phyloP scores from a whole-genome alignment of 176 grass and related monocot genomes.

The Themeda triandra region DNA sequence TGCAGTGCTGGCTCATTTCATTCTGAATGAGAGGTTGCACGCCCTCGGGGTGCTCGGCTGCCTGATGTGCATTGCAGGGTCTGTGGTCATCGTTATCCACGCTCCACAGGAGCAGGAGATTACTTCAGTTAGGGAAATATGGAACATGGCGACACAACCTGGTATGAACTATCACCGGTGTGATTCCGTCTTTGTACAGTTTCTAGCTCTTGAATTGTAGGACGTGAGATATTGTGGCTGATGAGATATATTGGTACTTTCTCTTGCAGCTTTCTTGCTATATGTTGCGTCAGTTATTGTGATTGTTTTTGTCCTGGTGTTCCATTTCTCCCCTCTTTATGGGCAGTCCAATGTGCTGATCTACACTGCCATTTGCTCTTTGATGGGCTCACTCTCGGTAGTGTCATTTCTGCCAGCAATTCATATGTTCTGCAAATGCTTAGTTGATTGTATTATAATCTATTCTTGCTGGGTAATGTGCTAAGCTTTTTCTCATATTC shows the following conservation, averaged over 20 bases:
- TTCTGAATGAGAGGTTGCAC: constrained; percentile 88
- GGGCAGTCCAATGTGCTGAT: constrained; percentile 92
- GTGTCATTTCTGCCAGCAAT: constrained; percentile 14
- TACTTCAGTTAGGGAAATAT: constrained; percentile 85
- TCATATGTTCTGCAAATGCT: neutral
- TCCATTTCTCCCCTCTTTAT: constrained; percentile 85
- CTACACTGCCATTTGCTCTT: constrained; percentile 92
- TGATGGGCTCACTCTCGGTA: constrained; percentile 99
- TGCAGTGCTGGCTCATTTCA: constrained; percentile 93
- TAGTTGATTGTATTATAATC: neutral
- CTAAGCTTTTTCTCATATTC: constrained; percentile 27
- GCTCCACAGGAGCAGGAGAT: constrained; percentile 88
- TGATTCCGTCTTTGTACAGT: neutral
- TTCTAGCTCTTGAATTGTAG: neutral
- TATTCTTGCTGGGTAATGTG: neutral
- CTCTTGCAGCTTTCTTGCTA: constrained; percentile 80
- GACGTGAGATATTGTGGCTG: neutral
- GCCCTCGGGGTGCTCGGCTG: constrained; percentile 81
- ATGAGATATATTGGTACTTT: constrained; percentile 1
- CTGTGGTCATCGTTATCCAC: constrained; percentile 85
- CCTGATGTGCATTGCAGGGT: constrained; percentile 86
- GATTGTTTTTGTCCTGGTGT: constrained; percentile 80
- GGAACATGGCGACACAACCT: constrained; percentile 87
- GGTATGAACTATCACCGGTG: constrained; percentile 28
- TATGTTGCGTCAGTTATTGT: constrained; percentile 87